Evolutionary conservation across 495 filamentous ascomycete genomes (phyloP), one percentile per base, ranked within the genome.

Genomic region (Neurospora sublineolata): DNA sequence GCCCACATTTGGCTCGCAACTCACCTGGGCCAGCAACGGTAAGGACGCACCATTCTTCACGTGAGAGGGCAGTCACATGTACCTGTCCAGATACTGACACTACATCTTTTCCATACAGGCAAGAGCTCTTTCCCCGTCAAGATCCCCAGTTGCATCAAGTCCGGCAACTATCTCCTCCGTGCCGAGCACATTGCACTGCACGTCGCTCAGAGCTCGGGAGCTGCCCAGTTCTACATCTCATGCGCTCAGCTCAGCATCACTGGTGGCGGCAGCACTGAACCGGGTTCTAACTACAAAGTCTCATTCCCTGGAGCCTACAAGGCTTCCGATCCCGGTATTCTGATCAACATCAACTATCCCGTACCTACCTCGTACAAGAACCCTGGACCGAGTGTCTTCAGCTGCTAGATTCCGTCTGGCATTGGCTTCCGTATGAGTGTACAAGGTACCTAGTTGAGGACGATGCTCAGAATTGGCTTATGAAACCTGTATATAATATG

Each of bases 161-260:
- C 83, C 0, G 87, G 87, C 39, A 79, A 86, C 72, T 90, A 90
- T 71, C 85, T 90, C 20, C 77, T 89, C 40, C 84, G 87, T 36
- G 85, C 84, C 18, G 88, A 90, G 79, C 86, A 88, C 71, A 84
- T 89, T 68, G 87, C 79, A 16, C 79, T 87, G 12, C 85, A 88
- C 74, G 72, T 71, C 30, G 87, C 86, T 10, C 72, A 72, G 41
- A 74, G 75, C 9, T 71, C 75, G 5, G 82, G 82, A 1, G 86
- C 84, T 1, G 85, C 87, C 10, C 78, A 83, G 78, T 87, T 87
- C 72, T 88, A 87, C 72, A 77, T 86, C 68, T 78, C 74, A 1
- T 84, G 82, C 73, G 82, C 80, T 4, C 82, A 84, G 76, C 70
- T 83, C 52, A 70, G 68, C 64, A 74, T 84, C 44, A 79, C 80